Percentiles rank a stretch among this genome's conserved stretches.
Evolutionary conservation across 2,329 filamentous ascomycete genomes (phyloP).

Genomic region (Grosmannia penicillata): DNA sequence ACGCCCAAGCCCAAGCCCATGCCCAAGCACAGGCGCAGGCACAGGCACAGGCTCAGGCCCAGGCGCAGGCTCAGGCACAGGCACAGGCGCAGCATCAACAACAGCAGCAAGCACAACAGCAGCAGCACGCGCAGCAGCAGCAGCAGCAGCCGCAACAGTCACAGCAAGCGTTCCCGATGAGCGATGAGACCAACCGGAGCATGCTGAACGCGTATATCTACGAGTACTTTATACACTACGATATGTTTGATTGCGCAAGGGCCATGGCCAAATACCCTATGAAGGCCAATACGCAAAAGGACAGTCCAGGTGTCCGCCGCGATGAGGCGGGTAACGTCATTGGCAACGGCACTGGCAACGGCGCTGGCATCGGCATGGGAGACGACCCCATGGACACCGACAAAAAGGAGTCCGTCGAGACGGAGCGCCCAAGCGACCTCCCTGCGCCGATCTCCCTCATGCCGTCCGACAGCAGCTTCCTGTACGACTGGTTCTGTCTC

Average conservation of each 20-base stretch:
- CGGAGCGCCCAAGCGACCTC: conserved; percentile 65
- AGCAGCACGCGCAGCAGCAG: conserved; percentile 7
- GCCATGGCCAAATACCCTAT: conserved; percentile 55
- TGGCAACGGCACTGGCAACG: conserved; percentile 55
- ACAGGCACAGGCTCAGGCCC: neutral
- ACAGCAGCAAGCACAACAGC: conserved; percentile 17
- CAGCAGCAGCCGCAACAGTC: conserved; percentile 5
- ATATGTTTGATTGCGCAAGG: conserved; percentile 72
- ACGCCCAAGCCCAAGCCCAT: conserved; percentile 7
- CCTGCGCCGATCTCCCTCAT: conserved; percentile 57
- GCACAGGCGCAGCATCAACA: conserved; percentile 10
- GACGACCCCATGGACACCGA: conserved; percentile 75
- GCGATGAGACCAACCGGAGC: conserved; percentile 30
- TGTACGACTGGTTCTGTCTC: conserved; percentile 95
- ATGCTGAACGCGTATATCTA: conserved; percentile 78
- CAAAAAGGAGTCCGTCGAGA: conserved; percentile 59
- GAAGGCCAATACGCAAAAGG: conserved; percentile 52
- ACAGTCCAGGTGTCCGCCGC: conserved; percentile 52
- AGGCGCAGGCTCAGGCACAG: conserved; percentile 5
- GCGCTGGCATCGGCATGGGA: conserved; percentile 51
- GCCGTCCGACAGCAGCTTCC: conserved; percentile 60
- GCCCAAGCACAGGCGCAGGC: neutral
- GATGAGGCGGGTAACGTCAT: conserved; percentile 53
- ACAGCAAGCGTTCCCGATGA: conserved; percentile 23
- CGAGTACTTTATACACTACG: conserved; percentile 77